phyloP scores from a whole-genome alignment of 2,329 filamentous ascomycete species.

The Mycosphaerella arachidis region DNA sequence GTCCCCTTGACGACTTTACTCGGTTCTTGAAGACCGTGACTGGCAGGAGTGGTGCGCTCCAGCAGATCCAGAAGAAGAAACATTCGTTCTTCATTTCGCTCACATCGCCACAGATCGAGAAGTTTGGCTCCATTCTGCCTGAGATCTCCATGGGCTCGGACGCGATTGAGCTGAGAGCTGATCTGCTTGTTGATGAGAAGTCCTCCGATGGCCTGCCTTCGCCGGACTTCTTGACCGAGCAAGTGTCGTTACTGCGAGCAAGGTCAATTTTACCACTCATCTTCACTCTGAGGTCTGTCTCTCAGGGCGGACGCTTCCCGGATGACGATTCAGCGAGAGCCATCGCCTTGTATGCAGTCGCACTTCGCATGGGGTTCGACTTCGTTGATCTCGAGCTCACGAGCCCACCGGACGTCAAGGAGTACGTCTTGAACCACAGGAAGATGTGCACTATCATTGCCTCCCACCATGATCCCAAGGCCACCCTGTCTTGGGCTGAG shows the following conservation, averaged over 20 bases:
- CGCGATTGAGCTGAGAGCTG: slow-evolving; percentile 89
- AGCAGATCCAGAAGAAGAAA: slow-evolving; percentile 57
- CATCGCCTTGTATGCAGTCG: slow-evolving; percentile 69
- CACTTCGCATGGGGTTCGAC: slow-evolving; percentile 78
- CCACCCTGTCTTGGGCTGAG: slow-evolving; percentile 80
- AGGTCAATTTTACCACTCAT: slow-evolving; percentile 73
- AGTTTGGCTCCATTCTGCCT: slow-evolving; percentile 61
- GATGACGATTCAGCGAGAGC: slow-evolving; percentile 63
- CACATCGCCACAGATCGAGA: slow-evolving; percentile 70
- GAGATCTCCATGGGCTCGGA: slow-evolving; percentile 78
- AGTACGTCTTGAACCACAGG: slow-evolving; percentile 47
- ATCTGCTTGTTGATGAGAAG: slow-evolving; percentile 73
- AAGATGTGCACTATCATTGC: slow-evolving; percentile 82
- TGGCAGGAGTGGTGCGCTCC: slow-evolving; percentile 53
- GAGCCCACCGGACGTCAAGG: slow-evolving; percentile 70
- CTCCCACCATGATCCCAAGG: slow-evolving; percentile 85
- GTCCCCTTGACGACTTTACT: slow-evolving; percentile 56
- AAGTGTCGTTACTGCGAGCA: slow-evolving; percentile 74
- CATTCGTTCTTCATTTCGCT: slow-evolving; percentile 91
- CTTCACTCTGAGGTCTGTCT: slow-evolving; percentile 81
- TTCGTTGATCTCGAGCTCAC: slow-evolving; percentile 92
- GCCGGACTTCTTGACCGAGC: slow-evolving; percentile 72
- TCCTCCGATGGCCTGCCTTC: slow-evolving; percentile 54
- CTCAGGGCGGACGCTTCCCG: slow-evolving; percentile 84
- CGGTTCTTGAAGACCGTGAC: slow-evolving; percentile 68